A percentile compares a stretch with the other conserved stretches of the same genome.
These are phyloP conservation scores for Aspergillus floridensis DNA, from an alignment of 2,329 filamentous ascomycete species.

Conservation along the genomic window DNA sequence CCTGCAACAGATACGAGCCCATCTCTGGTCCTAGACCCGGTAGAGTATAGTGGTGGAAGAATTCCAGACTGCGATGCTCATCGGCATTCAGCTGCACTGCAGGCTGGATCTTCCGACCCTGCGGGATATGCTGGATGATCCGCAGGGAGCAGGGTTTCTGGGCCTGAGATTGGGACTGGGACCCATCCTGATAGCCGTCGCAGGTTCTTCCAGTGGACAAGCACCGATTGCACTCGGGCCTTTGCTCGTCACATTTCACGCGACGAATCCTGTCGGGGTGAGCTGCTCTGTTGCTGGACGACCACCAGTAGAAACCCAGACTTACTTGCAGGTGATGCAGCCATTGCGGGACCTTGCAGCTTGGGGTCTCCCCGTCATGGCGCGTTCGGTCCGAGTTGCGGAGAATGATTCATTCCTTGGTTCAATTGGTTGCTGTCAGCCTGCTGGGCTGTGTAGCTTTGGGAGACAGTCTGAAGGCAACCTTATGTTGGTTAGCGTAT, in stretches of 20 bases:
- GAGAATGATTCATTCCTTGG: not conserved
- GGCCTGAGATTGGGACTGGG: not conserved
- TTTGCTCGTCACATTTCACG: slow-evolving; percentile 6
- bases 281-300: too few relatives aligned
- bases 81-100: not conserved
- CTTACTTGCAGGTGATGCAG: not conserved
- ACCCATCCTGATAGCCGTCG: not conserved
- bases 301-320: not conserved
- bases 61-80: not conserved
- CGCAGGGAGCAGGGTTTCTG: not conserved
- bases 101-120: not conserved
- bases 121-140: slow-evolving; percentile 3
- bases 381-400: not conserved
- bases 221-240: slow-evolving; percentile 1
- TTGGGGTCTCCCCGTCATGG: not conserved
- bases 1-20: not conserved
- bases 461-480: not conserved
- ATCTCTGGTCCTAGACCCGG: not conserved
- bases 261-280: not conserved
- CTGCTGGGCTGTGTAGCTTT: not conserved
- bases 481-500: not conserved
- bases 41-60: slow-evolving; percentile 2
- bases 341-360: not conserved
- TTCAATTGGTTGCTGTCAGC: not conserved
- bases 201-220: slow-evolving; percentile 4